Evolutionary conservation across 257 asterid genomes (phyloP), one percentile per base, ranked within the genome.

Genomic region (Thymus quinquecostatus): DNA sequence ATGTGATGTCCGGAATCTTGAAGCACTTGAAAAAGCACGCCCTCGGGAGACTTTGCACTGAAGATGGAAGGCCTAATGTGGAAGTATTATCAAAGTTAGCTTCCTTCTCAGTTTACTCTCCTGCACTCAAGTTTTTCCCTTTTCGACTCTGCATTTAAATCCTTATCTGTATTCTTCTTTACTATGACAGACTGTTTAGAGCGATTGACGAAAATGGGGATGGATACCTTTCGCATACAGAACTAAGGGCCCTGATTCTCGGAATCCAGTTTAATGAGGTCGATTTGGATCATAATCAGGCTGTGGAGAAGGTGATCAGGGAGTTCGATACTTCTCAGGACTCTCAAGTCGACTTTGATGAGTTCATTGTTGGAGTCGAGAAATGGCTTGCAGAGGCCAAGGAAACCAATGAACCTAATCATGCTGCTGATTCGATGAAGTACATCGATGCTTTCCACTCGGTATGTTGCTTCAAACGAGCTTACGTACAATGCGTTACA

Each of bases 331-430:
- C 78, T 51, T 71, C 87, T 27, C 75, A 3, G 14, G 97, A 94
- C 81, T 55, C 72, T 48, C 30, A 8, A 77, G 40, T 94, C 61
- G 87, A 82, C 71, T 14, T 75, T 30, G 0, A 2, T 0, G 99
- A 94, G 79, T 94, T 94, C 79, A 60, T 75, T 8, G 49, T 36
- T 34, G 99, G 96, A 73, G 59, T 91, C 11, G 78, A 57, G 36
- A 88, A 64, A 81, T 91, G 99, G 99, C 90, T 91, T 44, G 76
- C 57, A 3, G 89, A 84, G 83, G 98, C 96, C 76, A 81, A 47
- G 84, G 76, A 84, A 77, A 60, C 79, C 72, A 81, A 38, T 38
- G 75, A 54, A 40, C 5, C 79, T 57, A 48, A 78, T 44, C 59
- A 49, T 40, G 71, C 79, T 70, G 85, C 83, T 74, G 85, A 80